Conservation (phyloP, 2,329 filamentous ascomycete species). For the Venturia carpophila region DNA sequence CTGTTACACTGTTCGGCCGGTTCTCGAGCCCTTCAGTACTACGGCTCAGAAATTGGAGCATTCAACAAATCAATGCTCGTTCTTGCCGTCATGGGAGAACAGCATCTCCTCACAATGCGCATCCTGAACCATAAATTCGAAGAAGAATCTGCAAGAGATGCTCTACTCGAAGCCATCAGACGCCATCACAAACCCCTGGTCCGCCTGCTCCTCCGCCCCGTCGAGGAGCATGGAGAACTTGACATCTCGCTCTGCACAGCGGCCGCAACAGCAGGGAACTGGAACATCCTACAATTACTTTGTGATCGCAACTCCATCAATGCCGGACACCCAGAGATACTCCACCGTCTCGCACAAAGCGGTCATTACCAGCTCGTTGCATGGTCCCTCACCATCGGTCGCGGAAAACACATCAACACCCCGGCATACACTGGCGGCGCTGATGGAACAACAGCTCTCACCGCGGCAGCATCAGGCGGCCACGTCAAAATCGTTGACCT, state of each 20-base stretch:
- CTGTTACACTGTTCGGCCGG: background rate
- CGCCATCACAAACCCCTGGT: background rate
- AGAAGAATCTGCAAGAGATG: background rate
- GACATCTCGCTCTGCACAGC: background rate
- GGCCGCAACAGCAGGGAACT: background rate
- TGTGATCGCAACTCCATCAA: background rate
- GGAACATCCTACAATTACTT: background rate
- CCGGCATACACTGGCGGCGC: background rate
- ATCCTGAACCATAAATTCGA: background rate
- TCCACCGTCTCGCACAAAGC: background rate
- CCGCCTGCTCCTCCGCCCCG: background rate
- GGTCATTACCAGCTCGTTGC: background rate
- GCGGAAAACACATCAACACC: background rate
- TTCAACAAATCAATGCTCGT: constrained; percentile 9
- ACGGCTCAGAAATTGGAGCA: background rate
- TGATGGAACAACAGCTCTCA: background rate
- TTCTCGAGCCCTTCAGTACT: background rate
- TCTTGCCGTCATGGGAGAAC: background rate
- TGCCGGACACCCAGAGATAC: background rate
- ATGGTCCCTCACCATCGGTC: background rate
- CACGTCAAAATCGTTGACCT: constrained; percentile 5
- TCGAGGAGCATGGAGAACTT: background rate
- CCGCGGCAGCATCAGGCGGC: background rate
- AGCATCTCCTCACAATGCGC: background rate
- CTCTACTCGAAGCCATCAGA: background rate